A percentile compares a stretch with the other conserved stretches of the same genome.
phyloP scores from a whole-genome alignment of 163 green algal species.

The Scenedesmus sp. region DNA sequence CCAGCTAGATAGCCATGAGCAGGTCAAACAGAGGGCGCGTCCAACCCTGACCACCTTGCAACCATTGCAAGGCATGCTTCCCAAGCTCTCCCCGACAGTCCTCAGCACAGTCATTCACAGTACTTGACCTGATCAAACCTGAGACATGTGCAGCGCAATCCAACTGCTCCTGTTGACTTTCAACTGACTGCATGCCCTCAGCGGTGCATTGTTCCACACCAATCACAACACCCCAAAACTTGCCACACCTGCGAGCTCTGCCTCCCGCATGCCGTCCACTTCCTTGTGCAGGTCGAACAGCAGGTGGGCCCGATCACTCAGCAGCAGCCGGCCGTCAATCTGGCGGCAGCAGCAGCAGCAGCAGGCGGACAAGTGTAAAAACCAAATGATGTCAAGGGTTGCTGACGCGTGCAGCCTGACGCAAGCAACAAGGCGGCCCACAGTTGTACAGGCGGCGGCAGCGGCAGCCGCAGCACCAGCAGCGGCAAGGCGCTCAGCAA shows the following conservation, averaged over 20 bases:
- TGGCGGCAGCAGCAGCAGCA: constrained; percentile 27
- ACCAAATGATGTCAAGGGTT: too few relatives aligned
- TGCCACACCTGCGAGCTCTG: constrained; percentile 79
- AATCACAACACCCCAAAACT: too few relatives aligned
- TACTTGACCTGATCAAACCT: too few relatives aligned
- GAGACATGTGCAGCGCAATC: too few relatives aligned
- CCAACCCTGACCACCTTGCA: too few relatives aligned
- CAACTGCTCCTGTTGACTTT: too few relatives aligned
- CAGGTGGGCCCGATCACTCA: constrained; percentile 96
- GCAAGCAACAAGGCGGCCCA: background rate
- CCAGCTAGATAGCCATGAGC: too few relatives aligned
- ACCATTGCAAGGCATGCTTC: background rate
- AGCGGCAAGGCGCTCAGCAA: too few relatives aligned
- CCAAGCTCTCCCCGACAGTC: too few relatives aligned
- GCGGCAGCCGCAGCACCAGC: background rate
- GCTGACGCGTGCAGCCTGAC: background rate
- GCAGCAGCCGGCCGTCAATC: constrained; percentile 87
- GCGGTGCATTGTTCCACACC: too few relatives aligned
- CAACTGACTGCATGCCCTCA: constrained; percentile 1
- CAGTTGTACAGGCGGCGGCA: background rate
- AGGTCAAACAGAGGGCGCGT: constrained; percentile 98
- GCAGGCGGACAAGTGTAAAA: too few relatives aligned
- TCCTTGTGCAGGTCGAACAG: constrained; percentile 99
- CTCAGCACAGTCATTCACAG: too few relatives aligned
- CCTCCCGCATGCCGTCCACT: constrained; percentile 91